Conservation (phyloP, 192 early-diverging fungal species). For the Podila clonocystis region DNA sequence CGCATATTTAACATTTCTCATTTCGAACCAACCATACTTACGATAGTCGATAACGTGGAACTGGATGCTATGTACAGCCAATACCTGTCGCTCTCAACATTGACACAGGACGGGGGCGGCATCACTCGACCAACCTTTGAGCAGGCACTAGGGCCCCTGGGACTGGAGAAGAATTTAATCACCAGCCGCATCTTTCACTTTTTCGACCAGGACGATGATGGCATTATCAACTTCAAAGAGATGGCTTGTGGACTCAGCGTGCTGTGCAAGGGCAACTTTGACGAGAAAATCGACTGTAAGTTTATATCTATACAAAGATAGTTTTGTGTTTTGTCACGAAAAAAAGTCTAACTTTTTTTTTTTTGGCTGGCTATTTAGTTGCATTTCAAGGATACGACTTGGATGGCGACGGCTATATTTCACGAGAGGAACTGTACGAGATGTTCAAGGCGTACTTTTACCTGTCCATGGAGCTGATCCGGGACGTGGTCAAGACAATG, state of each 20-base stretch:
- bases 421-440: constrained; percentile 81
- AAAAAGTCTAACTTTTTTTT: neutral
- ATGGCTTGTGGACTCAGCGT: constrained; percentile 84
- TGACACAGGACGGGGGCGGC: constrained; percentile 66
- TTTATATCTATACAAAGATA: neutral
- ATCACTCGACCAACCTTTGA: constrained; percentile 86
- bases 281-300: constrained; percentile 89
- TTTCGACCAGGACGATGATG: constrained; percentile 88
- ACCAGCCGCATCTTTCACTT: constrained; percentile 88
- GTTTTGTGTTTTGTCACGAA: too few species aligned
- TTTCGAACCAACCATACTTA: neutral
- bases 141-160: constrained; percentile 86
- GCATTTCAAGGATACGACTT: constrained; percentile 95
- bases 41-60: constrained; percentile 84
- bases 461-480: constrained; percentile 88
- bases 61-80: constrained; percentile 88
- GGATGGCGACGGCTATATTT: constrained; percentile 86
- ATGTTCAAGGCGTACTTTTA: constrained; percentile 96
- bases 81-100: constrained; percentile 83
- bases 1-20: neutral
- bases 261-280: constrained; percentile 87
- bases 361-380: constrained; percentile 50
- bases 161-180: constrained; percentile 85
- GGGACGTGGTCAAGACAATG: constrained; percentile 88
- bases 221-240: constrained; percentile 82